A percentile compares a stretch with the other conserved stretches of the same genome.
Evolutionary conservation across 106 monocot species (phyloP).

Genomic region (Allium fistulosum): DNA sequence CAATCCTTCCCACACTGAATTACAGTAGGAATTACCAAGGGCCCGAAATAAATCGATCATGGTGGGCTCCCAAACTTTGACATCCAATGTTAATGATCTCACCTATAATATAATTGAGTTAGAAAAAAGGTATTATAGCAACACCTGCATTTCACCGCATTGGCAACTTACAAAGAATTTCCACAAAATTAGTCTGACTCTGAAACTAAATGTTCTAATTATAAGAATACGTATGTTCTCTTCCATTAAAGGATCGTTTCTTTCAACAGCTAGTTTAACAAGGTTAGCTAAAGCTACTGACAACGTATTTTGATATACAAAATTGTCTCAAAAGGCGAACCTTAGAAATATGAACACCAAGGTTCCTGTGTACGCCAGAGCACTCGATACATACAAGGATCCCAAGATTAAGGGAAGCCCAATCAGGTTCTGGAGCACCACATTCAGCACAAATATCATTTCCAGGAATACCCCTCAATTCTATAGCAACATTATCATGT

Average conservation of each 20-base stretch:
- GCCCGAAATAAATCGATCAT: slow-evolving; percentile 66
- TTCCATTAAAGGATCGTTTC: background rate
- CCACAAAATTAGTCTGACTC: no score
- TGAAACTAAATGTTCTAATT: no score
- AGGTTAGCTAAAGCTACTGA: background rate
- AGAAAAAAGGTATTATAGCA: no score
- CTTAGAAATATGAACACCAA: slow-evolving; percentile 99
- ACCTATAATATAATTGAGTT: slow-evolving; percentile 38
- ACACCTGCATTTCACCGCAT: no score
- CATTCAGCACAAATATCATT: slow-evolving; percentile 98
- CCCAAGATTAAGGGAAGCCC: slow-evolving; percentile 97
- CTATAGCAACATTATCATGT: slow-evolving; percentile 33
- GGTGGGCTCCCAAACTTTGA: slow-evolving; percentile 92
- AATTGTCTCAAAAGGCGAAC: slow-evolving; percentile 21
- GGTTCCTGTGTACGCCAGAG: slow-evolving; percentile 95
- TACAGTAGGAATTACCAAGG: slow-evolving; percentile 86
- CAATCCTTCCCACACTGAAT: slow-evolving; percentile 87
- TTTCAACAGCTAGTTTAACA: background rate
- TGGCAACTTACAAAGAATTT: no score
- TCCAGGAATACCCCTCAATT: slow-evolving; percentile 68
- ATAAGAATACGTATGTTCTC: background rate
- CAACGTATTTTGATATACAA: background rate
- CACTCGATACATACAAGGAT: slow-evolving; percentile 89
- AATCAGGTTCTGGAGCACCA: slow-evolving; percentile 77
- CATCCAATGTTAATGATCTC: slow-evolving; percentile 82